Base-by-base conservation (phyloP, 108 stramenopile species). In the Chaetoceros tenuissimus region DNA sequence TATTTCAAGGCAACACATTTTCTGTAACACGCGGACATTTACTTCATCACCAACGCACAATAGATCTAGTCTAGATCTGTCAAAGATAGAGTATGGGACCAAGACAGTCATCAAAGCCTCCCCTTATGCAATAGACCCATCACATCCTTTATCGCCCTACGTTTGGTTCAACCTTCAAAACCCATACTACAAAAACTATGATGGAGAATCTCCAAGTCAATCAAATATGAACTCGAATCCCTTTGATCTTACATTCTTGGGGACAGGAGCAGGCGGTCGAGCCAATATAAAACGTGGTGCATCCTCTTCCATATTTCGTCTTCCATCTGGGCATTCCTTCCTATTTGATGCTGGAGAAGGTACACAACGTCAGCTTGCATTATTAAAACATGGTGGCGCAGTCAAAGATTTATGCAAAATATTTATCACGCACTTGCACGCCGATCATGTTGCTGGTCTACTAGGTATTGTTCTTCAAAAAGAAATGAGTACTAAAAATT, bases 341-440 rank as follows among this genome's bases (percentile, higher is more conserved):
- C 53, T 98, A 28, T 91, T 98, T 62, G 97, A 98, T 66, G 89
- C 69, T 20, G 85, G 92, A 43, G 97, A 98, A 57, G 94, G 95
- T 22, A 75, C 85, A 1, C 87, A 85, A 71, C 71, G 85, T 1
- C 96, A 95, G 66, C 49, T 95, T 22, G 49, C 54, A 30, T 62
- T 62, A 47, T 64, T 64, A 3, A 53, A 51, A 18, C 68, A 25
- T 2, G n/a, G 54, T 16, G 31, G 55, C n/a, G 31, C 59, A 24
- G 56, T 75, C 31, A 48, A 68, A 1, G 53, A 30, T 49, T 59
- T 84, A 5, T 57, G 53, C 52, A 62, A 64, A 26, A 85, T 97
- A 43, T 94, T 94, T 75, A 78, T 96, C 23, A 91, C 89, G 17
- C 95, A 96, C 64, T 47, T 92, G 53, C 97, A 98, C 63, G 96